Base-by-base conservation (phyloP, 129 eudicot species). In the Flaveria robusta region DNA sequence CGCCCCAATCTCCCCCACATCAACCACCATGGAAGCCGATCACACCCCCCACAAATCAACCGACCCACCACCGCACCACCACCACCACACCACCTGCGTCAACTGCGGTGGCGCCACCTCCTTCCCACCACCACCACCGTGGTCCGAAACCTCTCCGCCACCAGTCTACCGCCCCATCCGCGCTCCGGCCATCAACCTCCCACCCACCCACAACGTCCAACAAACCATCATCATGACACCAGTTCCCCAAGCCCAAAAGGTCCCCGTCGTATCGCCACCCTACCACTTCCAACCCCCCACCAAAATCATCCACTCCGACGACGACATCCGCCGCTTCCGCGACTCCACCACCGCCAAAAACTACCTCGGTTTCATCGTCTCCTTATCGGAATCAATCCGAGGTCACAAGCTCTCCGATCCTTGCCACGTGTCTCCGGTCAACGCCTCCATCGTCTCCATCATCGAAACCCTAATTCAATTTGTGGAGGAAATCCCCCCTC, bases 41-140 rank as follows among this genome's bases (percentile, higher is more conserved):
- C 74, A 22, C 74, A 79, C 60, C 71, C 23, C 14, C 47, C 62
- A 11, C 3, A 72, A 72, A 66, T 52, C 82, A 31, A 66, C 7
- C 45, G 68, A 64, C 27, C 67, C 74, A 19, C 72, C 81, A 45
- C 72, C 79, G 37, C 74, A 43, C 43, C 80, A 81, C 75, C 15
- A 78, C 50, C 80, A 81, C 75, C 12, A 79, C 80, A 5, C 83
- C 13, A 60, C 86, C 80, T 93, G 98, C 86, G 71, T 79, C 72
- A 90, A 88, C 84, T 93, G 98, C 84, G 98, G 98, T 56, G 91
- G 90, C 41, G 87, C 96, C 15, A 91, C 98, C 72, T 15, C 86
- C 41, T 78, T 27, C 77, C 92, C 96, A 3, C 97, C 97, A 0
- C 96, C 96, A 0, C 88, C 88, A 2, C 41, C 79, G 11, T 71